Base-by-base conservation (phyloP, 331 rosid species). In the Telfairia occidentalis region DNA sequence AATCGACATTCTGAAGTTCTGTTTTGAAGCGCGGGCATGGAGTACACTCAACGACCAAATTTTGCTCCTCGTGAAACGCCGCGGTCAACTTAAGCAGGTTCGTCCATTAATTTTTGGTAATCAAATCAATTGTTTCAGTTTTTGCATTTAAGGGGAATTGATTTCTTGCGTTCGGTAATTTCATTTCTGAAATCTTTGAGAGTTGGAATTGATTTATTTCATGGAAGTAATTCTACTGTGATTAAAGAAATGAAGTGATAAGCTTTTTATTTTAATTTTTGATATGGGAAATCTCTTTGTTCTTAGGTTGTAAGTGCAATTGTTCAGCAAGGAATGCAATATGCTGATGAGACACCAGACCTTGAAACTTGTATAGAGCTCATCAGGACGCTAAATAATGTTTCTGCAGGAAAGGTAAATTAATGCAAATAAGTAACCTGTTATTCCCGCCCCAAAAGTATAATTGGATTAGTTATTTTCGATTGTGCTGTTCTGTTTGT, bases 51-150 rank as follows among this genome's bases (percentile, higher is more conserved):
- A 87, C 40, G 98, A 92, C 77, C 98, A 92, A 87, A 92, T 92
- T 87, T 61, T 87, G 23, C 90, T 92, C 2, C 76, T 92, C 71
- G 89, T 97, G 3, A 92, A 92, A 81, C 98, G 98, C 55, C 97
- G 97, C 19, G 98, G 98, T 76, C 98, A 92, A 85, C 97, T 92
- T 58, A 92, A 92, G 87, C 98, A 92, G 97, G 98, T 92, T 45
- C 13, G 50, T 45, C 50, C n/a, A 45, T 45, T 45, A 13, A 45
- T 12, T 45, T 45, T 45, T 45, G n/a, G 50, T 45, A 2, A 45
- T 45, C 50, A 13, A 45, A 45, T 13, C 50, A 5, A 12, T 46
- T 46, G 53, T 46, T 46, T 46, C n/a, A 3, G 53, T 46, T 46
- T 46, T 13, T 46, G 5, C 19, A 46, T 46, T 46, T 19, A n/a